Conservation (phyloP, 352 stramenopile species). For the Globisporangium cederbergense region DNA sequence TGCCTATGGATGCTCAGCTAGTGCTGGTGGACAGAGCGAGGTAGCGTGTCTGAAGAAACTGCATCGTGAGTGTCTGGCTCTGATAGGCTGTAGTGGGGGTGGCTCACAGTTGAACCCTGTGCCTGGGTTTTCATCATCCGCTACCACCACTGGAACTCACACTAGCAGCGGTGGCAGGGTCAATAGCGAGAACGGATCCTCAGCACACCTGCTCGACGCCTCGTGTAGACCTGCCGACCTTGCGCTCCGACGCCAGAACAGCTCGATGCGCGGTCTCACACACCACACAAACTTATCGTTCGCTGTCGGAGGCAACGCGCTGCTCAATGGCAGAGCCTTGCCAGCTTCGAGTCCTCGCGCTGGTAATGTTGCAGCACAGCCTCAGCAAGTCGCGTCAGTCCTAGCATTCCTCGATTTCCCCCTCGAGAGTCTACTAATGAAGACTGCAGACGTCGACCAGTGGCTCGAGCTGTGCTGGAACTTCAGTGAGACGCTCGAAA, state of each 20-base stretch:
- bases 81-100: constrained; percentile 2
- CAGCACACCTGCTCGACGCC: neutral
- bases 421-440: neutral
- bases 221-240: neutral
- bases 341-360: neutral
- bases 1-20: neutral
- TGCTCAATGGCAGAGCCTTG: neutral
- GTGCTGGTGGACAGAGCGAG: neutral
- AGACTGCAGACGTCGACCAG: constrained; percentile 5
- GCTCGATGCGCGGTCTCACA: neutral
- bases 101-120: neutral
- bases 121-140: neutral
- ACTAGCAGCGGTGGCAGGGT: neutral
- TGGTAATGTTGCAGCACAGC: neutral
- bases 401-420: constrained; percentile 12
- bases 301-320: neutral
- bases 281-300: constrained; percentile 1
- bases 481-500: constrained; percentile 10
- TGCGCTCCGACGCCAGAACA: neutral
- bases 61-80: constrained; percentile 3
- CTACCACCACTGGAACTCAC: no score
- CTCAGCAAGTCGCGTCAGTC: neutral
- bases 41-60: neutral
- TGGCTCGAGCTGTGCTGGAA: constrained; percentile 15
- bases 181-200: neutral